Base-by-base conservation (phyloP, 2,329 filamentous ascomycete species). In the Cladophialophora chaetospira region DNA sequence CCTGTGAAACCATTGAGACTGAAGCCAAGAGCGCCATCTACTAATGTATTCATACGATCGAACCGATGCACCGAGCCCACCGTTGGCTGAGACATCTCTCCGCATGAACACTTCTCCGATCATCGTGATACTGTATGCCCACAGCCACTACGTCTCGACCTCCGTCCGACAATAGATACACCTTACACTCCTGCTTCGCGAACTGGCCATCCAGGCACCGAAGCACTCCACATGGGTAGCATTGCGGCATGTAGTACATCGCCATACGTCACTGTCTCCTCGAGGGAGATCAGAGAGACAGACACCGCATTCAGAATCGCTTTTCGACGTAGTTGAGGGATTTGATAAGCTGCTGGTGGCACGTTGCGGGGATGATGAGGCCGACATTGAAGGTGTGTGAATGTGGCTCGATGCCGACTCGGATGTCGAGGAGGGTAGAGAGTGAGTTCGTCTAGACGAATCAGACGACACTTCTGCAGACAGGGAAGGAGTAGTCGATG, bases 141-240 rank as follows among this genome's bases (percentile, higher is more conserved):
- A n/a, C n/a, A n/a, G n/a, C n/a, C n/a, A n/a, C n/a, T n/a, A n/a
- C 11, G 6, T 38, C 15, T n/a, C 35, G 21, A 38, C 35, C 35
- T 19, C 15, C 9, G 35, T 17, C 15, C 35, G 35, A 13, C 35
- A 38, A 19, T 38, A 38, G 5, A 38, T 38, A 38, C 35, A 38
- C 35, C 3, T 38, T n/a, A 38, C 35, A 13, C 4, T 10, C 9
- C 21, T 19, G 6, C 21, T 17, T 3, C 8, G 2, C 8, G 15
- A 38, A 10, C 15, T 38, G 35, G 35, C 15, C 15, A 38, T 38
- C 35, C 35, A 17, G 5, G 15, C 35, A 8, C 68, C 61, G 33
- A 59, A 60, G 4, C 35, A 38, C 5, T 38, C 35, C 21, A 17
- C n/a, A 10, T 38, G 35, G n/a, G 35, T 38, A 10, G 35, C 35